These are phyloP conservation scores for Globisporangium spinosum DNA, from an alignment of 352 stramenopile genomes.

Conservation along the genomic window DNA sequence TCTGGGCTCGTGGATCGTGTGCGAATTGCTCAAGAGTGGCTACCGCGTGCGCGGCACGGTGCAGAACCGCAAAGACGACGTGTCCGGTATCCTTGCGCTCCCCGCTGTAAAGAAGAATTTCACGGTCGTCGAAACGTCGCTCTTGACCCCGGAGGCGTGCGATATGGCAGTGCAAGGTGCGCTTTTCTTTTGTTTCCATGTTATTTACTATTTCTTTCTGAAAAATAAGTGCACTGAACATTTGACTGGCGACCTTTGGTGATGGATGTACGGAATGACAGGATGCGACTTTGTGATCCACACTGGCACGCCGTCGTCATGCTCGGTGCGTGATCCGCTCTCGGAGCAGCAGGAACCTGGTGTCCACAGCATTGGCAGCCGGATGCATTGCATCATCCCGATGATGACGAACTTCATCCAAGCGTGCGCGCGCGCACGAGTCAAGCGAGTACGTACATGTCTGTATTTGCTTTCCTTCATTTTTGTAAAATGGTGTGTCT, in stretches of 20 bases:
- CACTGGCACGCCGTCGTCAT: constrained; percentile 83
- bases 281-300: constrained; percentile 88
- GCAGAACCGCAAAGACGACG: constrained; percentile 84
- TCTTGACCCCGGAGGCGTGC: constrained; percentile 84
- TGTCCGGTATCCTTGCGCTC: constrained; percentile 68
- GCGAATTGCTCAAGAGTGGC: constrained; percentile 65
- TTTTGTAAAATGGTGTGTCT: not conserved
- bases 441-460: constrained; percentile 53
- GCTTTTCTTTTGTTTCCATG: constrained; percentile 1
- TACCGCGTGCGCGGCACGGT: constrained; percentile 85
- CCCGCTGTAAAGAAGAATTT: constrained; percentile 78
- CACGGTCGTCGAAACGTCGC: constrained; percentile 82
- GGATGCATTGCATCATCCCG: constrained; percentile 89
- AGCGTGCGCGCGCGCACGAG: constrained; percentile 67
- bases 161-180: constrained; percentile 80
- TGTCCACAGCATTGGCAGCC: constrained; percentile 86
- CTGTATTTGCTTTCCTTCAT: not conserved
- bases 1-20: constrained; percentile 82
- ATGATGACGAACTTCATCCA: constrained; percentile 93
- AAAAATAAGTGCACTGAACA: not conserved
- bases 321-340: constrained; percentile 79
- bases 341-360: constrained; percentile 83
- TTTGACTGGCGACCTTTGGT: not conserved
- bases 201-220: constrained; percentile 4
- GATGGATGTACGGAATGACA: not conserved